Percentiles rank a stretch among this genome's conserved stretches.
Evolutionary conservation across 2,329 filamentous ascomycete species (phyloP).

Genomic region (Dactylonectria macrodidyma): DNA sequence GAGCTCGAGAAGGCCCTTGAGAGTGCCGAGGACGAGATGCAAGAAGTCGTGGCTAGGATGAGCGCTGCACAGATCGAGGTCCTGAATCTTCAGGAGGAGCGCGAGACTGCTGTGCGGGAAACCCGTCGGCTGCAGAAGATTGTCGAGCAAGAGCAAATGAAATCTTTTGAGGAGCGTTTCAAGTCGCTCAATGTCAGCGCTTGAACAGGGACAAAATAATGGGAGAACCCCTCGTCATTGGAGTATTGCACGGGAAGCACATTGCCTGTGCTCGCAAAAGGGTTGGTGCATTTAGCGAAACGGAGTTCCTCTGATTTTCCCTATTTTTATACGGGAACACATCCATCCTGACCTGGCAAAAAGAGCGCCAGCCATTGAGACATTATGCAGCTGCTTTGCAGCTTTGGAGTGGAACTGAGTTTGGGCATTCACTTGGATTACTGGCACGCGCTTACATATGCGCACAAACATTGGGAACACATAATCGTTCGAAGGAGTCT

Average conservation of each 20-base stretch:
- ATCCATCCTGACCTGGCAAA: conserved; percentile 34
- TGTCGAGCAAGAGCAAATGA: conserved; percentile 75
- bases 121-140: conserved; percentile 78
- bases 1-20: conserved; percentile 84
- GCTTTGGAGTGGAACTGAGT: conserved; percentile 32
- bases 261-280: conserved; percentile 29
- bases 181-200: conserved; percentile 50
- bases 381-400: conserved; percentile 27
- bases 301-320: conserved; percentile 53
- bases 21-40: conserved; percentile 80
- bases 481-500: conserved; percentile 13
- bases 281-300: conserved; percentile 55
- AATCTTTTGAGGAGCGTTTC: conserved; percentile 60
- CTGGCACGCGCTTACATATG: conserved; percentile 30
- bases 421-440: conserved; percentile 36
- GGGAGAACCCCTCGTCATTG: conserved; percentile 23
- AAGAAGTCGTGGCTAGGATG: conserved; percentile 85
- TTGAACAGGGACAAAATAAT: conserved; percentile 33
- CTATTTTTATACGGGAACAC: conserved; percentile 38
- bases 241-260: conserved; percentile 34
- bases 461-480: conserved; percentile 34
- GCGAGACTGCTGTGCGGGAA: conserved; percentile 81
- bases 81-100: conserved; percentile 81
- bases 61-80: conserved; percentile 88
- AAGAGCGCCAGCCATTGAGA: conserved; percentile 22